Percentiles rank a stretch among this genome's conserved stretches.
Conservation (phyloP, 352 stramenopile species). For the Phytopythium sindhum region DNA sequence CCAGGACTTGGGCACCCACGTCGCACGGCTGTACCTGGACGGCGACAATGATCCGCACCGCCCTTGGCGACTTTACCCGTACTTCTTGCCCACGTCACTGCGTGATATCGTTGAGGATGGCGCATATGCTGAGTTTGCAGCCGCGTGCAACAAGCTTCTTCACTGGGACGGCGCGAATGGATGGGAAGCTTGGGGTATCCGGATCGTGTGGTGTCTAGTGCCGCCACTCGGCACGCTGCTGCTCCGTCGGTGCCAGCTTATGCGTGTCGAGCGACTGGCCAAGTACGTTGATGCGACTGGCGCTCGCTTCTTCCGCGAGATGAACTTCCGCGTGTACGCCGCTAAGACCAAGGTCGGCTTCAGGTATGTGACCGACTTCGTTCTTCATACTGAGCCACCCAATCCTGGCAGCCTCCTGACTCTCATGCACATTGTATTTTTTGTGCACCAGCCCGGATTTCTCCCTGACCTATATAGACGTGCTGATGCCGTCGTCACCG, state of each 20-base stretch:
- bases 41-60: conserved; percentile 70
- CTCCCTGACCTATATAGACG: conserved; percentile 78
- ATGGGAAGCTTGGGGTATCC: conserved; percentile 72
- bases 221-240: conserved; percentile 59
- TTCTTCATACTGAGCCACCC: not conserved
- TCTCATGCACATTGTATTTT: not conserved
- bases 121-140: conserved; percentile 66
- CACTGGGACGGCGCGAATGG: conserved; percentile 40
- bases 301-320: conserved; percentile 75
- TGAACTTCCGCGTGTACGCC: conserved; percentile 75
- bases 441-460: conserved; percentile 49
- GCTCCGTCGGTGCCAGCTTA: conserved; percentile 61
- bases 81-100: conserved; percentile 48
- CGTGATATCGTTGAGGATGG: conserved; percentile 78
- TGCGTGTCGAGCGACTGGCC: conserved; percentile 56
- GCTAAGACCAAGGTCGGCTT: conserved; percentile 80
- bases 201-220: conserved; percentile 27
- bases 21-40: conserved; percentile 69
- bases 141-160: conserved; percentile 66
- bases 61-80: conserved; percentile 61
- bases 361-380: conserved; percentile 22
- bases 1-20: conserved; percentile 68
- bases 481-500: conserved; percentile 50
- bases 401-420: not conserved
- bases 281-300: conserved; percentile 68